phyloP scores from a whole-genome alignment of 768 basidiomycete species.

The Phanerochaete sordida region DNA sequence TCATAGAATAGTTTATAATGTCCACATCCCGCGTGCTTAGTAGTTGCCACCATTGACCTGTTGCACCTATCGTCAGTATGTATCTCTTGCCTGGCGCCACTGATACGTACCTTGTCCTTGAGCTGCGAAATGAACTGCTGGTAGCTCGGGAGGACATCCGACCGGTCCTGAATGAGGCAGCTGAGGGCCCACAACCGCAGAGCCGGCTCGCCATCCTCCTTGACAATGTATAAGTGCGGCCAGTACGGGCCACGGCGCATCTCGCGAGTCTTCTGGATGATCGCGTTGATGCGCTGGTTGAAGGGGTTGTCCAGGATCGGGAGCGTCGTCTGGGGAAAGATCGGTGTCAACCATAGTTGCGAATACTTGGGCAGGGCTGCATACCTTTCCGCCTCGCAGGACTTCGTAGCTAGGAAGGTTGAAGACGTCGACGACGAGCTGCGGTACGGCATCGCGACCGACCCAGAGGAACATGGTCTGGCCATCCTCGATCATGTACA shows the following conservation, averaged over 20 bases:
- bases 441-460: constrained; percentile 97
- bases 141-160: constrained; percentile 93
- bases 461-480: constrained; percentile 99
- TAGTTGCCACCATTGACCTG: constrained; percentile 16
- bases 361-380: constrained; percentile 13
- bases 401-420: constrained; percentile 84
- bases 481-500: constrained; percentile 96
- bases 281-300: constrained; percentile 92
- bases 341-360: not conserved
- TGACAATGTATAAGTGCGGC: constrained; percentile 93
- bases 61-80: not conserved
- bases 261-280: constrained; percentile 93
- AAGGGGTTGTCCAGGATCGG: constrained; percentile 89
- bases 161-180: constrained; percentile 91
- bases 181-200: constrained; percentile 94
- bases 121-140: constrained; percentile 88
- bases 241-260: constrained; percentile 90
- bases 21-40: not conserved
- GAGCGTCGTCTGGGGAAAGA: constrained; percentile 65
- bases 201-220: constrained; percentile 96
- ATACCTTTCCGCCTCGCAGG: constrained; percentile 90
- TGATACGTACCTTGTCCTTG: constrained; percentile 74
- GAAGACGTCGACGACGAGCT: constrained; percentile 92
- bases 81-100: not conserved
- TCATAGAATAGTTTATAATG: constrained; percentile 1